Conservation (phyloP, 352 stramenopile species). For the Pythium biforme region DNA sequence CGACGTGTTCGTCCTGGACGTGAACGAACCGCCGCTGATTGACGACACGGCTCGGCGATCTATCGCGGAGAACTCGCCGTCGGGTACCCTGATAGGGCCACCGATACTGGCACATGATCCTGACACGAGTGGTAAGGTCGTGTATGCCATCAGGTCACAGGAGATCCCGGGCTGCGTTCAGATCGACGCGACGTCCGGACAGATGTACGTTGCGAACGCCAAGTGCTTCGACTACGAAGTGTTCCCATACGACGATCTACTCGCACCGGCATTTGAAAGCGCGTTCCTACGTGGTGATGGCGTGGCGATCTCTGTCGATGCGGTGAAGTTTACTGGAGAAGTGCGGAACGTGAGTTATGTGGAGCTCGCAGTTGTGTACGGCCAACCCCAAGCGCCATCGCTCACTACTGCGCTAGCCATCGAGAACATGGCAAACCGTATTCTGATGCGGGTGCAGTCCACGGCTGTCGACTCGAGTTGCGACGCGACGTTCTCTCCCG, state of each 20-base stretch:
- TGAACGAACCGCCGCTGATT: slow-evolving; percentile 37
- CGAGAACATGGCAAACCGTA: not conserved
- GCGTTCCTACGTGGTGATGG: slow-evolving; percentile 8
- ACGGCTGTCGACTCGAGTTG: not conserved
- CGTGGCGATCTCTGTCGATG: not conserved
- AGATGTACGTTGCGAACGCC: slow-evolving; percentile 35
- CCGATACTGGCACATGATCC: slow-evolving; percentile 19
- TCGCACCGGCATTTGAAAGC: not conserved
- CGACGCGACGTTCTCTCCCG: not conserved
- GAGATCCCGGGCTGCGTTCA: slow-evolving; percentile 36
- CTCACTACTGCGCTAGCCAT: not conserved
- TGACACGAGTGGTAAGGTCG: slow-evolving; percentile 10
- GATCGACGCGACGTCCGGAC: slow-evolving; percentile 36
- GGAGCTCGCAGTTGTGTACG: slow-evolving; percentile 15
- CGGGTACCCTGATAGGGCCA: slow-evolving; percentile 15
- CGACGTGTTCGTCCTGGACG: slow-evolving; percentile 20
- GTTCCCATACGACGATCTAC: slow-evolving; percentile 30
- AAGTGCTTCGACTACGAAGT: slow-evolving; percentile 56
- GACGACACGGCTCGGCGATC: slow-evolving; percentile 15
- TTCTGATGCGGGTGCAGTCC: slow-evolving; percentile 8
- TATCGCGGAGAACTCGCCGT: slow-evolving; percentile 37
- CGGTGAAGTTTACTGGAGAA: slow-evolving; percentile 18
- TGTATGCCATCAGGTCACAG: slow-evolving; percentile 35
- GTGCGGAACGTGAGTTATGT: slow-evolving; percentile 20
- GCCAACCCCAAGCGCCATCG: not conserved